These are phyloP conservation scores for Schizochytrium sp. DNA, from an alignment of 108 stramenopile species.

Conservation along the genomic window DNA sequence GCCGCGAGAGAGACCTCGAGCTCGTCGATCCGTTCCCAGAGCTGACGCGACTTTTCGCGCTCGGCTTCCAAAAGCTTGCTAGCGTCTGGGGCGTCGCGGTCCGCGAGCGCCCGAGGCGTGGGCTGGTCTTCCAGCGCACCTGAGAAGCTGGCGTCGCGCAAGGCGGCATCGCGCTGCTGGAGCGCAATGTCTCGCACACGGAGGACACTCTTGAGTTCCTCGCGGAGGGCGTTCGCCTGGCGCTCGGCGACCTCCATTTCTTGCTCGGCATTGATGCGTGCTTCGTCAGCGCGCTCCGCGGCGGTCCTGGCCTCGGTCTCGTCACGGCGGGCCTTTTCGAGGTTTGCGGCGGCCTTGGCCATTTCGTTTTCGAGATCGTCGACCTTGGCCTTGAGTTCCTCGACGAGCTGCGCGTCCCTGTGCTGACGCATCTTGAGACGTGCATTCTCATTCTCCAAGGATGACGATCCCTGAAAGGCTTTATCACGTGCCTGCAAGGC, in stretches of 20 bases:
- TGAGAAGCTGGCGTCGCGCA: neutral
- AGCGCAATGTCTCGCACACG: neutral
- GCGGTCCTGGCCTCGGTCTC: neutral
- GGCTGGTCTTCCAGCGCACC: neutral
- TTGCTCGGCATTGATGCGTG: neutral
- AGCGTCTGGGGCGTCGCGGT: neutral
- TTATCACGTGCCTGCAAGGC: neutral
- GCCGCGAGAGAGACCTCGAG: neutral
- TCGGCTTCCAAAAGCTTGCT: neutral
- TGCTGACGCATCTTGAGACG: neutral
- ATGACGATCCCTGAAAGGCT: neutral
- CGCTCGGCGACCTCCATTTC: constrained; percentile 8
- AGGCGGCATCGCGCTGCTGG: neutral
- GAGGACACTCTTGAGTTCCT: constrained; percentile 14
- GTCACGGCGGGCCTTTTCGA: neutral
- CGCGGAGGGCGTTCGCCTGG: neutral
- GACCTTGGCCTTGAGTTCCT: neutral
- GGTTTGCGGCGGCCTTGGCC: neutral
- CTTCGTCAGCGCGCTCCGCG: neutral
- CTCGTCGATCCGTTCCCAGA: neutral
- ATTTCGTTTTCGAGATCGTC: neutral
- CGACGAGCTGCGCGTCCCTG: neutral
- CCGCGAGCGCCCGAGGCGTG: neutral
- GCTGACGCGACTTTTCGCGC: neutral
- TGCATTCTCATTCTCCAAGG: neutral